Base-by-base conservation (phyloP, 1,139 yeast genomes). In the Geotrichum klebahnii region DNA sequence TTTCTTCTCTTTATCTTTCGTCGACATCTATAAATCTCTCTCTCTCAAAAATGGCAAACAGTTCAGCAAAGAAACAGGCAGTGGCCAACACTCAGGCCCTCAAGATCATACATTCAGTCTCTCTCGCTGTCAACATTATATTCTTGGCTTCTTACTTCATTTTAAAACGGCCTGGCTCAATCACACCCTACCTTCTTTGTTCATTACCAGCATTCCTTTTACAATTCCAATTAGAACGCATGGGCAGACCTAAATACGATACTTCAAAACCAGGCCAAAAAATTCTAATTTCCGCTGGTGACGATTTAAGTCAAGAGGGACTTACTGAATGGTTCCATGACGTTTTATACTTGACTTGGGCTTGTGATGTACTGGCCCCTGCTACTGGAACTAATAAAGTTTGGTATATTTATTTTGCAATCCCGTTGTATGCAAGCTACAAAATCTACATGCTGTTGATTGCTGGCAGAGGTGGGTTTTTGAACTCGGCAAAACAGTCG, bases 281-380 rank as follows among this genome's bases (percentile, higher is more conserved):
- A 8, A 69, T 63, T 17, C 69, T 85, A 48, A 62, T 77, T 1
- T 69, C 67, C 20, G 65, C 84, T 1, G 95, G 95, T 1, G 80
- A 77, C 41, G 90, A 87, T 61, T 72, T 86, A 54, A 66, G 67
- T 43, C 86, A 81, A 54, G 66, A 70, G 2, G 96, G 95, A 0
- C 69, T 87, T 40, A 82, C 82, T 19, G 95, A 87, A 65, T 85
- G 84, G 69, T 68, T 85, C 68, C 83, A 83, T 62, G 96, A 87
- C 63, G 68, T 85, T 20, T 72, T 87, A 51, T 86, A 86, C 62
- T 67, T 84, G 48, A 85, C 95, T 1, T 76, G 86, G 76, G 61
- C 76, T 14, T 72, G 82, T 55, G 81, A 81, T 57, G 50, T 82
- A 0, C 67, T 84, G 47, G 76, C 81, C 68, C 63, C 80, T 12